Base-by-base conservation (phyloP, 306 rosid species). In the Quercus rubra region DNA sequence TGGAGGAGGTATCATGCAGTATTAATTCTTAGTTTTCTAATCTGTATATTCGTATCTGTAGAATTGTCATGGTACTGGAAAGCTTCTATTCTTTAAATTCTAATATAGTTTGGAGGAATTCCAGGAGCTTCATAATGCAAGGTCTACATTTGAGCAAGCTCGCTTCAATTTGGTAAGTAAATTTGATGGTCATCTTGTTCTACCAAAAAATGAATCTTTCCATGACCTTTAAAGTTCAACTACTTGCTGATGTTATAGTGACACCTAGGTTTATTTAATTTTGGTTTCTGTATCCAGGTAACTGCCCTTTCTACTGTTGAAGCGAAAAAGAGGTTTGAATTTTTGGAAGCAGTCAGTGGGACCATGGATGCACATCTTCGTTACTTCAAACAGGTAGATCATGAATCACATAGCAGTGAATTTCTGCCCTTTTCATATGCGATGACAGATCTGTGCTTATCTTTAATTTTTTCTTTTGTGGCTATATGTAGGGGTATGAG, bases 351-450 rank as follows among this genome's bases (percentile, higher is more conserved):
- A 27, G 98, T 96, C 81, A 96, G 99, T 82, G 99, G 99, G 76
- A 96, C 99, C 74, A 93, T 96, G 99, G 99, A 96, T 78, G 99
- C 99, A 0, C 99, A 96, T 87, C 96, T 96, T 80, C 97, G 98
- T 77, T 96, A 96, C 87, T 96, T 96, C 86, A 96, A 96, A 86
- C 99, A 96, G 94, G 99, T 89, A 69, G 76, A 77, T 77, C 55
- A 67, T 89, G 69, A 74, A 77, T 77, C 56, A 70, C 70, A 59
- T 80, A 80, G 74, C 78, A 76, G 58, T 25, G 59, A 66, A 13
- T 80, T 27, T 70, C 51, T 79, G 15, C 79, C 25, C 71, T 67
- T 74, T 63, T 31, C 78, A 49, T 56, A 27, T 64, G 70, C 67
- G 38, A 68, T 75, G 25, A 73, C 69, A 14, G 71, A 62, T 5